Evolutionary conservation across 2,329 filamentous ascomycete species (phyloP).

Genomic region (Fusarium transvaalense): DNA sequence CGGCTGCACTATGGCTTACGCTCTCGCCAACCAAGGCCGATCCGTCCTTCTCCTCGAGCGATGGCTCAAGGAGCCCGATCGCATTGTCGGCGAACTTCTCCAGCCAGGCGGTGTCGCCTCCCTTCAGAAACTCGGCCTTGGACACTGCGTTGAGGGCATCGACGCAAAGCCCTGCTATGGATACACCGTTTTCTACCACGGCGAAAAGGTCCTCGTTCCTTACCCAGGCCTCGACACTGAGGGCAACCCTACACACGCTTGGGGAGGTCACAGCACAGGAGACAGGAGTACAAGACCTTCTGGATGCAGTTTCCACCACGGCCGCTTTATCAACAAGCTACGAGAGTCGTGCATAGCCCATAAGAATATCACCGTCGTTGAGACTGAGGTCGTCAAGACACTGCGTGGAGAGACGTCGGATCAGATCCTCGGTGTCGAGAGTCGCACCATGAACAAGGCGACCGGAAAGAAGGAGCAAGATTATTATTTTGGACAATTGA

Average conservation of each 20-base stretch:
- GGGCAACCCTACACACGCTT: constrained; percentile 56
- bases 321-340: constrained; percentile 87
- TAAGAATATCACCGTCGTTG: constrained; percentile 88
- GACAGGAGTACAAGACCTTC: constrained; percentile 62
- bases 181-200: constrained; percentile 89
- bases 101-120: constrained; percentile 92
- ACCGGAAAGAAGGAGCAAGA: constrained; percentile 71
- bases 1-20: constrained; percentile 86
- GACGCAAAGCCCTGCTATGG: constrained; percentile 86
- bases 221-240: constrained; percentile 76
- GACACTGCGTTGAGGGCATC: constrained; percentile 86
- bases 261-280: constrained; percentile 53
- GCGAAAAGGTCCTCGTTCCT: constrained; percentile 77
- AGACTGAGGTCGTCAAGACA: constrained; percentile 85
- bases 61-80: constrained; percentile 90
- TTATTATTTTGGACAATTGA: constrained; percentile 89
- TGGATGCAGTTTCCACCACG: constrained; percentile 91
- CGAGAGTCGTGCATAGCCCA: constrained; percentile 79
- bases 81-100: constrained; percentile 94
- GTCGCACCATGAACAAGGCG: constrained; percentile 71
- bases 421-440: constrained; percentile 86
- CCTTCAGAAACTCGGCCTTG: constrained; percentile 82
- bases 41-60: constrained; percentile 91
- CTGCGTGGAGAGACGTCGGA: constrained; percentile 76
- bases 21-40: constrained; percentile 88